A percentile compares a stretch with the other conserved stretches of the same genome.
Evolutionary conservation across 805 yeast genomes (phyloP).

Genomic region (Yarrowia alimentaria): DNA sequence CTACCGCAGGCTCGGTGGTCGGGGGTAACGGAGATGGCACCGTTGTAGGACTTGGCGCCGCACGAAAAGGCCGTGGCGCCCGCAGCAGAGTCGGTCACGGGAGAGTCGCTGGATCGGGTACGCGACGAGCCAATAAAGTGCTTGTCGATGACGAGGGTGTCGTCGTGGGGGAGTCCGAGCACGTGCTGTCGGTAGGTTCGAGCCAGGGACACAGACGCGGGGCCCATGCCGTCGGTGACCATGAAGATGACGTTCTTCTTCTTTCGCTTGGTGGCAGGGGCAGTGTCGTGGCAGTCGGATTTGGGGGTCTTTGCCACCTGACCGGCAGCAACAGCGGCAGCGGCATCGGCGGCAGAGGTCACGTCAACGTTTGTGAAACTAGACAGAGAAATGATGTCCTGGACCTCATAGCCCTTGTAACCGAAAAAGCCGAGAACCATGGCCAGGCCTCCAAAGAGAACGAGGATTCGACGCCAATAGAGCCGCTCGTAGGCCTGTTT

Average conservation of each 20-base stretch:
- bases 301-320: too few species aligned
- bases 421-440: conserved; percentile 20
- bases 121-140: conserved; percentile 79
- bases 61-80: conserved; percentile 95
- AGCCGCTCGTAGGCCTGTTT: conserved; percentile 26
- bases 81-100: conserved; percentile 93
- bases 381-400: not conserved
- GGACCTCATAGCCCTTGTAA: conserved; percentile 10
- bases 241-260: conserved; percentile 77
- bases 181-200: conserved; percentile 68
- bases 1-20: conserved; percentile 78
- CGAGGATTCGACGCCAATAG: conserved; percentile 25
- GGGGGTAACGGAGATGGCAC: conserved; percentile 85
- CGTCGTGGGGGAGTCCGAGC: conserved; percentile 53
- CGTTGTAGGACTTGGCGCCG: conserved; percentile 78
- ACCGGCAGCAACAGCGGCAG: too few species aligned
- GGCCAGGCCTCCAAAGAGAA: conserved; percentile 24
- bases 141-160: conserved; percentile 60
- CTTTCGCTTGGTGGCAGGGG: conserved; percentile 41
- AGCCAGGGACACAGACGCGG: conserved; percentile 77
- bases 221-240: conserved; percentile 97
- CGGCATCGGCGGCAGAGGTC: too few species aligned
- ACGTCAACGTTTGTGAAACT: too few species aligned
- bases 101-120: conserved; percentile 72
- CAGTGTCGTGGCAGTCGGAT: not conserved